Base-by-base conservation (phyloP, 208 protist genomes). In the Wallacemonas sp. region DNA sequence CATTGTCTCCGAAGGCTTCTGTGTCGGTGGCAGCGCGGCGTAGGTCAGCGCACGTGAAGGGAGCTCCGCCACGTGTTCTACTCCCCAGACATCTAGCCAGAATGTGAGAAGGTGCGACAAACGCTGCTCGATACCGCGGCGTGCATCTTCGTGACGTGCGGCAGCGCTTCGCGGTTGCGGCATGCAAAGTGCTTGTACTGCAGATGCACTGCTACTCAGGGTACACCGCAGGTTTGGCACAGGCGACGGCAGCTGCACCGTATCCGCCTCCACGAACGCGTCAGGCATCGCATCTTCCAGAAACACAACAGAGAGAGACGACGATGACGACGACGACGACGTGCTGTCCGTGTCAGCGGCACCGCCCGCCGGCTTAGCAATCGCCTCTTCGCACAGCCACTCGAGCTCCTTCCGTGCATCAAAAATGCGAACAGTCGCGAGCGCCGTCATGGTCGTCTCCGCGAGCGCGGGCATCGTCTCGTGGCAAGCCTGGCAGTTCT, bases 81-180 rank as follows among this genome's bases (percentile, higher is more conserved):
- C 51, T 4, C 24, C 30, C 51, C 51, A 58, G 30, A 22, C 31
- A 38, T 58, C 51, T 11, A 58, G 51, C 51, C 51, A 58, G 51
- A 30, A 58, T 3, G 51, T 58, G 9, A 58, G 28, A 3, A 58
- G 51, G 11, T 15, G 6, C 17, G 26, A 0, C n/a, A 58, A 31
- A 8, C 17, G 5, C n/a, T 9, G n/a, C 30, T 58, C n/a, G n/a
- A n/a, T n/a, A n/a, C n/a, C n/a, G n/a, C n/a, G n/a, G n/a, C n/a
- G n/a, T n/a, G n/a, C n/a, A n/a, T n/a, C n/a, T n/a, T n/a, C n/a
- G n/a, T n/a, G n/a, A n/a, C n/a, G n/a, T n/a, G n/a, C n/a, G n/a
- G n/a, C n/a, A n/a, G n/a, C n/a, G n/a, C n/a, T n/a, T n/a, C n/a
- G n/a, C n/a, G n/a, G n/a, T n/a, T n/a, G n/a, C 14, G 51, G 51